Conservation (phyloP, 495 filamentous ascomycete genomes). For the Aspergillus nidulans region DNA sequence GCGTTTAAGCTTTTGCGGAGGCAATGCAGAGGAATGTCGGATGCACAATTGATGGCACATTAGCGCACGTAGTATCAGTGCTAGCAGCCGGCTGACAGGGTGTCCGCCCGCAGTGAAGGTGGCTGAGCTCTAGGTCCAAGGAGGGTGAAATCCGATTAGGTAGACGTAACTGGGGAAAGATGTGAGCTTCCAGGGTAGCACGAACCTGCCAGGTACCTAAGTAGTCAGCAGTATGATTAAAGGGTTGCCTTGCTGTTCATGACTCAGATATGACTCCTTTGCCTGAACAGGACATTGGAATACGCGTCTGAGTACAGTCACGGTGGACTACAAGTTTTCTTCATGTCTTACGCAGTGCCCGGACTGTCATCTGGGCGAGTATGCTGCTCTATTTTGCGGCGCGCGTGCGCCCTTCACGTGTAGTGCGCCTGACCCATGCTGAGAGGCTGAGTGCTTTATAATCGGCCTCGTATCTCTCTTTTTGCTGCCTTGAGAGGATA, state of each 20-base stretch:
- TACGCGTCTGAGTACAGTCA: conserved; percentile 3
- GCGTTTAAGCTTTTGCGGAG: background rate
- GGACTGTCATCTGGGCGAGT: conserved; percentile 4
- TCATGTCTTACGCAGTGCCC: conserved; percentile 4
- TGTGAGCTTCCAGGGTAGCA: background rate
- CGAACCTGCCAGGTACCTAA: background rate
- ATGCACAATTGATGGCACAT: background rate
- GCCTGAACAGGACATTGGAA: background rate
- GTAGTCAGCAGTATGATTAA: background rate
- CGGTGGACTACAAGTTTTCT: background rate
- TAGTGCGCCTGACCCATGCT: conserved; percentile 8
- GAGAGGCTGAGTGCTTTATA: conserved; percentile 16
- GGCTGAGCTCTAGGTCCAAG: background rate
- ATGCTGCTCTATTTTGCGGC: background rate
- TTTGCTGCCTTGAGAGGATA: background rate
- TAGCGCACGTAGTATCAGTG: background rate
- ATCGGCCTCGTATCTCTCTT: background rate
- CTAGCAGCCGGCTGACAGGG: background rate
- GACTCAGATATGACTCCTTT: background rate
- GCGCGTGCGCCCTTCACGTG: conserved; percentile 25
- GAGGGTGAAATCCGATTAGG: background rate
- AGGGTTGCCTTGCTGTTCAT: background rate
- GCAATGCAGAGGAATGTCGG: background rate
- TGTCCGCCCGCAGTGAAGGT: background rate
- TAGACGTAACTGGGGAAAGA: background rate